phyloP scores from a whole-genome alignment of 305 asterid species.

The Fraxinus nigra region DNA sequence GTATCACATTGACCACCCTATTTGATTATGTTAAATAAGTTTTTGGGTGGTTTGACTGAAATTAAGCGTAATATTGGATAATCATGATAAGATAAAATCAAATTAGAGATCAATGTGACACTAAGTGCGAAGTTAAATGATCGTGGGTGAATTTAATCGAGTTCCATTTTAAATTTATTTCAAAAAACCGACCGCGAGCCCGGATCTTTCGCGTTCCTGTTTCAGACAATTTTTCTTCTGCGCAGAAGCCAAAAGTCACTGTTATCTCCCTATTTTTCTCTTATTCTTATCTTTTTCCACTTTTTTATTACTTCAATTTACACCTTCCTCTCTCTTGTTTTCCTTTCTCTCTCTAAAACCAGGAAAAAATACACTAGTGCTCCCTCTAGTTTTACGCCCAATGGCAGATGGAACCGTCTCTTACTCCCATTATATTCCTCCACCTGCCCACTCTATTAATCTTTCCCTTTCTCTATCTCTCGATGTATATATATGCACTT shows the following conservation, averaged over 20 bases:
- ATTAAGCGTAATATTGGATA: too few relatives aligned
- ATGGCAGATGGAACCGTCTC: slow-evolving; percentile 87
- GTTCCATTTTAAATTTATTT: not conserved
- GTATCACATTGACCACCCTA: not conserved
- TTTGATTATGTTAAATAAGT: not conserved
- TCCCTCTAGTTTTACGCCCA: slow-evolving; percentile 79
- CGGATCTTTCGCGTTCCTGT: slow-evolving; percentile 69
- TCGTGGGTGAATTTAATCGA: not conserved
- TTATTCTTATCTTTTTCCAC: not conserved
- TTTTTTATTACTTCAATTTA: not conserved
- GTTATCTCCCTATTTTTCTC: slow-evolving; percentile 18
- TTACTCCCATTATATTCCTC: slow-evolving; percentile 73
- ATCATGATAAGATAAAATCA: too few relatives aligned
- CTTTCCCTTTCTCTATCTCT: not conserved
- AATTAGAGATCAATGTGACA: not conserved
- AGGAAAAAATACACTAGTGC: slow-evolving; percentile 4
- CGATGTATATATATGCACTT: slow-evolving; percentile 1
- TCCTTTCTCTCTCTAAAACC: not conserved
- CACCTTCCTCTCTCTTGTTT: not conserved
- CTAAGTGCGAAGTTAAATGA: too few relatives aligned
- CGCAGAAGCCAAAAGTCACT: slow-evolving; percentile 46
- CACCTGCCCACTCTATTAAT: slow-evolving; percentile 46
- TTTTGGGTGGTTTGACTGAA: not conserved
- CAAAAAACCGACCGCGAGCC: slow-evolving; percentile 42
- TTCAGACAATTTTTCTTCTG: slow-evolving; percentile 59